Percentiles rank a stretch among this genome's conserved stretches.
Evolutionary conservation across 495 filamentous ascomycete genomes (phyloP).

Genomic region (Talaromyces ruber): DNA sequence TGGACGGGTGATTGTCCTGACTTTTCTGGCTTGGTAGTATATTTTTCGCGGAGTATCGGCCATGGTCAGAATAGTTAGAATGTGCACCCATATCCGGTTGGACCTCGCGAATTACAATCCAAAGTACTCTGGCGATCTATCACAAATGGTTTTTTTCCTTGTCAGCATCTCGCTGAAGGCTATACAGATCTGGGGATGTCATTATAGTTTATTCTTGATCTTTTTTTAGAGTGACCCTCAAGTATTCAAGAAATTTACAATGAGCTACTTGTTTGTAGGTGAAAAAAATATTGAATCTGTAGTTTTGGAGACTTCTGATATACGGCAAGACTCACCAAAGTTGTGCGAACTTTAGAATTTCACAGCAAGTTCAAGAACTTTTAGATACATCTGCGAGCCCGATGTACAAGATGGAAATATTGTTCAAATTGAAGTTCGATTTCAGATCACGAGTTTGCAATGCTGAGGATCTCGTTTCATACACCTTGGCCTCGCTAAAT

Average conservation of each 20-base stretch:
- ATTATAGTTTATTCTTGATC: not conserved
- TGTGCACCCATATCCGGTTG: not conserved
- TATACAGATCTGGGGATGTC: too few relatives aligned
- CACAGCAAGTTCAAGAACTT: not conserved
- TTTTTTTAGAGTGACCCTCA: not conserved
- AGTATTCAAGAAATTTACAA: not conserved
- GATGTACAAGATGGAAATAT: not conserved
- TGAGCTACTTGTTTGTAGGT: not conserved
- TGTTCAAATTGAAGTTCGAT: too few relatives aligned
- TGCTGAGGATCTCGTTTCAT: not conserved
- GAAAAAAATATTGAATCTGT: too few relatives aligned
- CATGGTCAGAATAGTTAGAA: not conserved
- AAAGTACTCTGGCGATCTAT: too few relatives aligned
- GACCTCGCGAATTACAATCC: too few relatives aligned
- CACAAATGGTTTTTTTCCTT: too few relatives aligned
- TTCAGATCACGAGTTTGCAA: not conserved
- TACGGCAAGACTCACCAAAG: not conserved
- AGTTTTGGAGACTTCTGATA: too few relatives aligned
- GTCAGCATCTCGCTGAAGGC: too few relatives aligned
- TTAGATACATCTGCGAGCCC: not conserved
- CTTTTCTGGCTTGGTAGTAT: not conserved
- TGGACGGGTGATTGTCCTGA: not conserved
- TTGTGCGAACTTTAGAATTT: not conserved
- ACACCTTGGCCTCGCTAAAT: too few relatives aligned
- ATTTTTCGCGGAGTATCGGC: not conserved